These are phyloP conservation scores for Saturnispora dispora DNA, from an alignment of 805 yeast species.

Conservation along the genomic window DNA sequence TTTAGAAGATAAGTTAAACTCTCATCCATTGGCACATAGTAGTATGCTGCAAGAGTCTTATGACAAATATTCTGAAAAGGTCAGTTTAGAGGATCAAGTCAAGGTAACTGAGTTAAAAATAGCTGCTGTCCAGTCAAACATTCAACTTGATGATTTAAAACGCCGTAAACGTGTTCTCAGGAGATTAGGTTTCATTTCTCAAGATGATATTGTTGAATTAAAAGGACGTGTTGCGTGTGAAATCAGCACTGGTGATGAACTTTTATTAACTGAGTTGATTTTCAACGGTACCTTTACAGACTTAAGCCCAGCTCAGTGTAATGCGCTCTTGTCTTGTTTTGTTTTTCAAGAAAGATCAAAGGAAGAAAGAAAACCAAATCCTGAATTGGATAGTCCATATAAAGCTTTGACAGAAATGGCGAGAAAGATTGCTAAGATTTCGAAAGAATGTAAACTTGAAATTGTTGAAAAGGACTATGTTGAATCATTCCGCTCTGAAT, in stretches of 20 bases:
- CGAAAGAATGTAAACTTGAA: slow-evolving; percentile 84
- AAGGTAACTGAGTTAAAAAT: slow-evolving; percentile 56
- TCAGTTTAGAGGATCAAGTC: slow-evolving; percentile 49
- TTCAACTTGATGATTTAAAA: slow-evolving; percentile 88
- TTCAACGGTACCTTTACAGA: slow-evolving; percentile 94
- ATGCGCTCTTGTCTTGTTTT: slow-evolving; percentile 85
- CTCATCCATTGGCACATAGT: slow-evolving; percentile 60
- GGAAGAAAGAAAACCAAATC: slow-evolving; percentile 74
- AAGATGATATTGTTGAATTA: slow-evolving; percentile 82
- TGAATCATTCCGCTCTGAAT: slow-evolving; percentile 81
- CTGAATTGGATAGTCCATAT: slow-evolving; percentile 88
- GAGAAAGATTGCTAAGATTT: slow-evolving; percentile 75
- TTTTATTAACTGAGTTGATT: slow-evolving; percentile 79
- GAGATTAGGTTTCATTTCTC: slow-evolving; percentile 82
- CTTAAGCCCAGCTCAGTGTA: slow-evolving; percentile 80
- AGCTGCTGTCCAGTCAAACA: slow-evolving; percentile 77
- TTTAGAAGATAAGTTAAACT: slow-evolving; percentile 59
- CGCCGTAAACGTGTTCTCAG: slow-evolving; percentile 89
- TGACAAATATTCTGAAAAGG: slow-evolving; percentile 55
- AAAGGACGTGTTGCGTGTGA: slow-evolving; percentile 93
- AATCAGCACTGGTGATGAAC: slow-evolving; percentile 83
- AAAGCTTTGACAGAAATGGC: slow-evolving; percentile 89
- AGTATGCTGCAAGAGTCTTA: slow-evolving; percentile 55
- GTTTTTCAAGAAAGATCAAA: slow-evolving; percentile 95
- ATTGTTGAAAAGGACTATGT: slow-evolving; percentile 87